Base-by-base conservation (phyloP, 139 green algal genomes). In the Haematococcus sp. region DNA sequence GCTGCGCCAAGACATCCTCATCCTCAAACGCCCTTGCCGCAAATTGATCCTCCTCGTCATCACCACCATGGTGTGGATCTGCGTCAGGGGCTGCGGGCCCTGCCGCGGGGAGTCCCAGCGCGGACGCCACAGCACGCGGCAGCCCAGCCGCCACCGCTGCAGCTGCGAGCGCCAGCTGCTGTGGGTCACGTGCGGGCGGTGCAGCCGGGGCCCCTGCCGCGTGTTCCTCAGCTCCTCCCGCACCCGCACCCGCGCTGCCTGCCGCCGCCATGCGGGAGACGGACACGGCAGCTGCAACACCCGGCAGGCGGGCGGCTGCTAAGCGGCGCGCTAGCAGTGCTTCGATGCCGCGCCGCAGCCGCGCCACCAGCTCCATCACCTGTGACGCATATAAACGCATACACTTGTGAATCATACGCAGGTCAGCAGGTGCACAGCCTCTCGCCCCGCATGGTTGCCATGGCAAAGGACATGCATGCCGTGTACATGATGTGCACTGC, bases 331-430 rank as follows among this genome's bases (percentile, higher is more conserved):
- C 2, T 1, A 82, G 28, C 27, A 82, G 55, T 3, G 40, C 49
- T 1, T 22, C 5, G 1, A 65, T 20, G 28, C 27, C 22, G 4
- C 16, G 15, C 2, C 71, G 46, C 30, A 83, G 28, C 13, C 66
- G 30, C 28, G 46, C 20, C 22, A 83, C 66, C 58, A 65, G 66
- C 34, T 76, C 64, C n/a, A 83, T 56, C 49, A 83, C 40, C 77
- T 83, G 71, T n/a, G n/a, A n/a, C n/a, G n/a, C n/a, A n/a, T n/a
- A n/a, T n/a, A n/a, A n/a, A n/a, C n/a, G n/a, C n/a, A n/a, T n/a
- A n/a, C n/a, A n/a, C n/a, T n/a, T n/a, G n/a, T n/a, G n/a, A n/a
- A n/a, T n/a, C n/a, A n/a, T n/a, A n/a, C n/a, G n/a, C n/a, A n/a
- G n/a, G n/a, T n/a, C n/a, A n/a, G n/a, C n/a, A n/a, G n/a, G n/a